Conservation (phyloP, 352 stramenopile genomes). For the Phytophthora capsici region DNA sequence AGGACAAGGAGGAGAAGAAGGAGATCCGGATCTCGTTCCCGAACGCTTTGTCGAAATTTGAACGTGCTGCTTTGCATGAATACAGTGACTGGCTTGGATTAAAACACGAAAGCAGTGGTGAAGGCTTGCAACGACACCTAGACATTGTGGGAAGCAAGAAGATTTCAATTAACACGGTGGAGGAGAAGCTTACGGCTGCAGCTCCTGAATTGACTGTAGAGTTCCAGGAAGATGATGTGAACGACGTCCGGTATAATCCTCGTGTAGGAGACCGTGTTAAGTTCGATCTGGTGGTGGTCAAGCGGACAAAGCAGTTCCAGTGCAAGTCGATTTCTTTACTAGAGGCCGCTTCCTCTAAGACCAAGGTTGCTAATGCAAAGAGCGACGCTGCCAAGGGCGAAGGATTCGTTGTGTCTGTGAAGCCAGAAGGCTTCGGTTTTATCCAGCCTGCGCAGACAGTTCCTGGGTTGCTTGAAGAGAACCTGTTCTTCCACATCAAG, state of each 20-base stretch:
- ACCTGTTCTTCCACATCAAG: conserved; percentile 86
- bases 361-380: conserved; percentile 32
- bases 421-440: conserved; percentile 79
- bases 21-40: conserved; percentile 55
- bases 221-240: conserved; percentile 66
- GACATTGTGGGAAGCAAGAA: conserved; percentile 43
- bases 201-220: conserved; percentile 49
- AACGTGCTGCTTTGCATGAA: conserved; percentile 65
- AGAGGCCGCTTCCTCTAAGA: conserved; percentile 30
- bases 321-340: conserved; percentile 60
- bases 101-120: conserved; percentile 55
- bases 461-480: conserved; percentile 48
- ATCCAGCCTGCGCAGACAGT: conserved; percentile 61
- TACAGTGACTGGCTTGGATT: conserved; percentile 73
- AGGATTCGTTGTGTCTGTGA: conserved; percentile 71
- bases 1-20: conserved; percentile 16
- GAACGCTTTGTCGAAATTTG: conserved; percentile 60
- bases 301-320: conserved; percentile 74
- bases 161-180: conserved; percentile 23
- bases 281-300: conserved; percentile 62
- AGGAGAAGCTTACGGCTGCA: conserved; percentile 27
- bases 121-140: conserved; percentile 47
- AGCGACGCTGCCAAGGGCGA: conserved; percentile 39
- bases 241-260: conserved; percentile 74
- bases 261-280: conserved; percentile 66